Evolutionary conservation across 495 filamentous ascomycete genomes (phyloP), one percentile per base, ranked within the genome.

Genomic region (Geopyxis carbonaria): DNA sequence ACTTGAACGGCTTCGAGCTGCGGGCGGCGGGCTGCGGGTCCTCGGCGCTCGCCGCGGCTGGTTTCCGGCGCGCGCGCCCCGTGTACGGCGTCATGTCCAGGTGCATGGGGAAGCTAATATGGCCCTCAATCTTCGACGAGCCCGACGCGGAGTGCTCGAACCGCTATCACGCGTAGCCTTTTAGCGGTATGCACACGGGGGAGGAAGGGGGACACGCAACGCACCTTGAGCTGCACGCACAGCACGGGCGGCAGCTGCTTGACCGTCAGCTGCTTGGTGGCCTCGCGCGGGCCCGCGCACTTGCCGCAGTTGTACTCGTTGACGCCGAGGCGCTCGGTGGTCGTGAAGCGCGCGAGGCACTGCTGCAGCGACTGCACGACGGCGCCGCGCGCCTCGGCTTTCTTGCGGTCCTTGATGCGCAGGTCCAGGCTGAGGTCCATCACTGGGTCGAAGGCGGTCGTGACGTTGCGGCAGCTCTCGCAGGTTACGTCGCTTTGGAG

Each of bases 51-150:
- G 49, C 47, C 1, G 45, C 28, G 18, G 46, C 43, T 23, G 43
- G 36, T 45, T 48, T 53, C 25, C 35, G 54, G 32, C 64, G 53
- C 18, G 71, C 70, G 8, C 67, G 69, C 13, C 73, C 78, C 0
- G 82, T 86, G 61, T 87, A 94, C 0, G 81, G 82, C 4, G 76
- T 69, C 77, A 92, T 81, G 49, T 91, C 82, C 7, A 93, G 68
- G 35, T 77, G 69, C n/a, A 91, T 57, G 1, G 86, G 85, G 54
- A 91, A 93, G 28, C 73, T 69, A 25, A 94, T 75, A 27, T 73
- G 71, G 2, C 77, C 77, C 38, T 84, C 75, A 46, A 93, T 74
- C 55, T 94, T 94, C 11, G 71, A 73, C 16, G 71, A 69, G 9
- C 72, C 71, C 9, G 72, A 62, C 36, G 74, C 67, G 33, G 51